Conservation (phyloP, 2,329 filamentous ascomycete species). For the Periconia sp. region DNA sequence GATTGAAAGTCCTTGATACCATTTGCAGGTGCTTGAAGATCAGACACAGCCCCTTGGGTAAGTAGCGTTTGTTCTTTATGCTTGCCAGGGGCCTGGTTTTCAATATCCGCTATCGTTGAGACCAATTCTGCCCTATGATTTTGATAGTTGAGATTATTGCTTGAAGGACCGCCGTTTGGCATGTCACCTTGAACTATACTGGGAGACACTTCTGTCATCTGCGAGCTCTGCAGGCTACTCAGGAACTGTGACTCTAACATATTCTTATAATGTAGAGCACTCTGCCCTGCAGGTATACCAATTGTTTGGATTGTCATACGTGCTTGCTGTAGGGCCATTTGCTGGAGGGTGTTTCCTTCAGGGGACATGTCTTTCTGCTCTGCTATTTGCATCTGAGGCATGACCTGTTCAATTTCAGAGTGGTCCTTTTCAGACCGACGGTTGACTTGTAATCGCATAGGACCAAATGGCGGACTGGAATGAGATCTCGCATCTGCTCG, state of each 20-base stretch:
- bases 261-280: conserved; percentile 25
- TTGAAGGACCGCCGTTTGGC: conserved; percentile 22
- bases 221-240: conserved; percentile 22
- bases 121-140: too few relatives aligned
- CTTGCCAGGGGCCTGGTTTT: too few relatives aligned
- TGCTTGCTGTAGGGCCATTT: conserved; percentile 36
- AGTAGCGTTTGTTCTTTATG: too few relatives aligned
- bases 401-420: too few relatives aligned
- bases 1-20: too few relatives aligned
- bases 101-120: too few relatives aligned
- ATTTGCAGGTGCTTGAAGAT: too few relatives aligned
- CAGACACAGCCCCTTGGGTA: too few relatives aligned
- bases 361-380: conserved; percentile 21
- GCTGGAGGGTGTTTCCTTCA: conserved; percentile 13
- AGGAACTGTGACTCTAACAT: conserved; percentile 28
- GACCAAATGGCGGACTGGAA: too few relatives aligned
- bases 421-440: too few relatives aligned
- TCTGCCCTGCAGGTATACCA: conserved; percentile 32
- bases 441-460: too few relatives aligned
- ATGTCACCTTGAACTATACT: conserved; percentile 18
- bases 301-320: conserved; percentile 35
- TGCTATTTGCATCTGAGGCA: conserved; percentile 38
- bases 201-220: conserved; percentile 27
- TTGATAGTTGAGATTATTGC: not conserved
- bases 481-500: too few relatives aligned